A percentile compares a stretch with the other conserved stretches of the same genome.
Evolutionary conservation across 2,329 filamentous ascomycete genomes (phyloP).

Genomic region (Davidsoniella australis): DNA sequence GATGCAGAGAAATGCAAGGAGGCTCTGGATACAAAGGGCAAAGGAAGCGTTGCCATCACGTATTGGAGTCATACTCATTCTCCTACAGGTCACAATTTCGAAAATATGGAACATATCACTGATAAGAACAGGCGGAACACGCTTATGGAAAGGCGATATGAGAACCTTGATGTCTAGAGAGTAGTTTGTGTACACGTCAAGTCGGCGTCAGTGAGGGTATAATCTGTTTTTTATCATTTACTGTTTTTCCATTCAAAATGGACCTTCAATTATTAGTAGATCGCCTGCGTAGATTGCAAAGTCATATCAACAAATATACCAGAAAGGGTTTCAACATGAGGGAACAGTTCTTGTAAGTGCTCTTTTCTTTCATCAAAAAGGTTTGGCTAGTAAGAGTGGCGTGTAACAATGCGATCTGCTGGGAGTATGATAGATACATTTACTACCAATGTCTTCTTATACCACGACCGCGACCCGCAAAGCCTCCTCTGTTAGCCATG

Average conservation of each 20-base stretch:
- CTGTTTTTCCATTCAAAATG: background rate
- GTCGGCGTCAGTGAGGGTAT: background rate
- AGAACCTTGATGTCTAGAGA: too few species aligned
- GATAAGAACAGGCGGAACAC: background rate
- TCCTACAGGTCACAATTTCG: constrained; percentile 8
- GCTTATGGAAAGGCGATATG: too few species aligned
- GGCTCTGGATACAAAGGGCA: constrained; percentile 13
- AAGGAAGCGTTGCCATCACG: constrained; percentile 16
- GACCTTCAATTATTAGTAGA: too few species aligned
- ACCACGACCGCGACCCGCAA: constrained; percentile 8
- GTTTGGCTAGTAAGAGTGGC: too few species aligned
- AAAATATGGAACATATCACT: constrained; percentile 2
- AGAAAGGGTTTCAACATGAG: too few species aligned
- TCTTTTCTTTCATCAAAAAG: too few species aligned
- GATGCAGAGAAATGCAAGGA: constrained; percentile 15
- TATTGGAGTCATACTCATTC: constrained; percentile 18
- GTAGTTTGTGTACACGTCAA: background rate
- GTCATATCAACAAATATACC: too few species aligned
- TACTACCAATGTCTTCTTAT: constrained; percentile 11
- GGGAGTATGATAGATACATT: too few species aligned
- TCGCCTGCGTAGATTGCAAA: too few species aligned
- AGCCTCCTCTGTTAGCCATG: constrained; percentile 6
- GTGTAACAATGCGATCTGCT: too few species aligned
- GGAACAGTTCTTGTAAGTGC: too few species aligned
- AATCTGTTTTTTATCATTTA: background rate